Conservation (phyloP, 441 rosid genomes). For the Corymbia citriodora region DNA sequence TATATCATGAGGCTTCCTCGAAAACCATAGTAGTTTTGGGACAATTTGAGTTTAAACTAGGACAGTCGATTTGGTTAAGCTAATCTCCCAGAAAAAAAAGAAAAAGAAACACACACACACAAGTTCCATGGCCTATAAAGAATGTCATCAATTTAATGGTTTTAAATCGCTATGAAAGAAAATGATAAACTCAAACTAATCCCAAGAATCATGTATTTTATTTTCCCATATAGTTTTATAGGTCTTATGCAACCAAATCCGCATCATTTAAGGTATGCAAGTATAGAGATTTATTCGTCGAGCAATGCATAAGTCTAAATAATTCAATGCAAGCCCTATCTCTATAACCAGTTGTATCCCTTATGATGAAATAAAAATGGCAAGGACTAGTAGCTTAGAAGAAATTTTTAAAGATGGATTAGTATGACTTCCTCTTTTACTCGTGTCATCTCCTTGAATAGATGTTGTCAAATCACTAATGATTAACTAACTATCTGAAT, state of each 20-base stretch:
- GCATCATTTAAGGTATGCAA: neutral
- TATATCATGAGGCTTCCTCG: neutral
- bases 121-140: neutral
- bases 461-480: too few relatives aligned
- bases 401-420: neutral
- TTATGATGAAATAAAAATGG: neutral
- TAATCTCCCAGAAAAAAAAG: neutral
- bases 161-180: neutral
- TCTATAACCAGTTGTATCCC: neutral
- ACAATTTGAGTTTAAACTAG: neutral
- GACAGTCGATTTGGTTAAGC: neutral
- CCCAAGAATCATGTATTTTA: neutral
- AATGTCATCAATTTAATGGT: neutral
- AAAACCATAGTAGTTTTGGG: neutral
- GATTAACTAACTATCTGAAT: neutral
- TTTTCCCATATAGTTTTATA: neutral
- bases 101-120: neutral
- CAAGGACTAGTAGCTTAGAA: neutral
- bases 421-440: too few relatives aligned
- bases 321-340: neutral
- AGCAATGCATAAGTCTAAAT: neutral
- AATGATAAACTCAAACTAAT: neutral
- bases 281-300: rapidly evolving
- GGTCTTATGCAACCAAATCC: neutral
- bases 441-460: too few relatives aligned